Evolutionary conservation across 441 rosid species (phyloP), one percentile per base, ranked within the genome.

Genomic region (Erodium moschatum): DNA sequence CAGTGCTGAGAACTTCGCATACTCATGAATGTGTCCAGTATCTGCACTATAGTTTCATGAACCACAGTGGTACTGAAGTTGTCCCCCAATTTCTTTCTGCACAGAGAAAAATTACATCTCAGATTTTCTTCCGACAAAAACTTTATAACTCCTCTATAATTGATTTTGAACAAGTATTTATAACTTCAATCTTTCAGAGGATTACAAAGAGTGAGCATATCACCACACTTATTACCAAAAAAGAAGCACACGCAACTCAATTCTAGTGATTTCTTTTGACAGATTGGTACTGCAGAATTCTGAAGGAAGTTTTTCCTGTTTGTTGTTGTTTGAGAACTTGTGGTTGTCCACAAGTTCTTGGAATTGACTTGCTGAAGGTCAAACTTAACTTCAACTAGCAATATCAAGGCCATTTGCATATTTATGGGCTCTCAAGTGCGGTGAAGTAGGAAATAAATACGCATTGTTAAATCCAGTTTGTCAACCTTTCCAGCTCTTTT

Each of bases 61-160:
- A 93, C 77, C 8, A 77, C 75, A 13, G 67, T 46, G 33, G 80
- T 74, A 74, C 81, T 77, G 74, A 93, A 83, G 69, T 75, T 48
- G 74, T 89, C 97, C 40, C 80, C 83, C 77, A 92, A 83, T 75
- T 84, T 88, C 85, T 84, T 90, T 79, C 97, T 92, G 92, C 84
- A 81, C 20, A 72, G 15, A 71, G 60, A 52, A 70, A 33, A 19
- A 33, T 56, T 20, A 54, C 61, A 54, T 18, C 61, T 5, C 21
- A 54, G 21, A 6, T 1, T 54, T 18, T 5, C 2, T 54, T 24
- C 24, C 9, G 61, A 54, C 8, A 54, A 5, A 15, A 5, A 15
- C 20, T 52, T 42, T 50, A 44, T 12, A 10, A 44, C 58, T 50
- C 19, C n/a, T 50, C 58, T 6, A 50, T 50, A 3, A 15, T 52